Conservation (phyloP, 345 rosid genomes). For the Eucalyptus regnans region DNA sequence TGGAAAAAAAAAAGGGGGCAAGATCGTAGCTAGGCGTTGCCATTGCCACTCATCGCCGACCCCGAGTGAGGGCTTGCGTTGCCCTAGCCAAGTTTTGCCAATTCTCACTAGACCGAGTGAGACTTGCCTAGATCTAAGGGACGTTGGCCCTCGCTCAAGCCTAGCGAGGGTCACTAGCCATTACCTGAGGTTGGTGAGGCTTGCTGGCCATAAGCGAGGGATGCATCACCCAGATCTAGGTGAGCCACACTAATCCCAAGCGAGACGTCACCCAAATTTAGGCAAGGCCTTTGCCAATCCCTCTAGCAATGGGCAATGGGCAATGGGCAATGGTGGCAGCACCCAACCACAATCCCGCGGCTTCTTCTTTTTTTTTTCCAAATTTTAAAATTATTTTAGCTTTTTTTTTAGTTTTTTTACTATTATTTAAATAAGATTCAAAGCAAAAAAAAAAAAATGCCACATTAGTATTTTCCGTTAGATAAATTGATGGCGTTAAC, state of each 20-base stretch:
- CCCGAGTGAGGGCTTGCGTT: accelerated
- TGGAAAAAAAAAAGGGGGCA: accelerated
- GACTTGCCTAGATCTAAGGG: too few species aligned
- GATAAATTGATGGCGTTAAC: too few species aligned
- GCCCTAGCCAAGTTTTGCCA: accelerated
- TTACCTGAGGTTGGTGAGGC: accelerated
- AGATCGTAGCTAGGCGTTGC: accelerated
- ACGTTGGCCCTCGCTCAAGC: too few species aligned
- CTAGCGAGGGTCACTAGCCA: accelerated
- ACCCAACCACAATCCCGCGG: accelerated
- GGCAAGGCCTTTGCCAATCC: too few species aligned
- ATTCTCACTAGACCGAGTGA: accelerated
- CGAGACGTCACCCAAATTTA: accelerated
- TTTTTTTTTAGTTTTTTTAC: too few species aligned
- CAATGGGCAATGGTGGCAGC: accelerated
- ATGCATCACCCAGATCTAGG: accelerated
- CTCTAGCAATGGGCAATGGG: accelerated
- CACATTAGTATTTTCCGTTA: accelerated
- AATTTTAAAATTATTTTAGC: too few species aligned
- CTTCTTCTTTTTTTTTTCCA: too few species aligned
- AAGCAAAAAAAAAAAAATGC: too few species aligned
- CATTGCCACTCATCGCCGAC: too few species aligned
- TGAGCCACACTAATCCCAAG: accelerated
- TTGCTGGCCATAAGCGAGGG: accelerated
- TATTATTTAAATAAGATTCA: too few species aligned